Evolutionary conservation across 805 yeast genomes (phyloP), one percentile per base, ranked within the genome.

Genomic region (Cyberlindnera mrakii): DNA sequence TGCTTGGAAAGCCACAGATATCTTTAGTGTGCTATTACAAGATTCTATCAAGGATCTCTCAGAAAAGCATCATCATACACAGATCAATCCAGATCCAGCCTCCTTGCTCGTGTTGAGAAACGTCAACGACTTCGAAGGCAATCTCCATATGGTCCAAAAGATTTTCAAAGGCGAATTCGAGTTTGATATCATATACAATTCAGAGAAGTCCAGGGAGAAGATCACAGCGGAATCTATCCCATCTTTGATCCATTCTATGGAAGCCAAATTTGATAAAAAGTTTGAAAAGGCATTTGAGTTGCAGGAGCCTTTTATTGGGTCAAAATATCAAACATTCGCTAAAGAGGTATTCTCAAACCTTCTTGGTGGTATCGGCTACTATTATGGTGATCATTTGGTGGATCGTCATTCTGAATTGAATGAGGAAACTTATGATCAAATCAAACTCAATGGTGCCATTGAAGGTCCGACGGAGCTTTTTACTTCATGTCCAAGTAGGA

Each of bases 351-450:
- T 91, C 9, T 84, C 97, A 0, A 91, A 90, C 43, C 68, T 93
- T 35, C 59, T 86, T 44, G 99, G 97, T 17, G 98, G 98, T 13
- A 74, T 93, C 41, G 86, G 96, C 3, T 89, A 88, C 63, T 85
- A 85, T 55, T 71, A 85, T 55, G 98, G 99, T 30, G 84, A 80
- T 41, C 85, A 83, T 40, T 57, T 84, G 39, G 93, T 93, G 19
- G 96, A 90, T 59, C 69, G 95, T 51, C 70, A 72, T 5, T 78
- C 87, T 1, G 68, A 71, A 4, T 67, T 81, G 30, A 87, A 82
- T 51, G 89, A 84, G 44, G 85, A 83, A 10, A 79, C 80, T 6
- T 83, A 81, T 58, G 80, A 75, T 13, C 72, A 72, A 14, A 65
- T 72, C 31, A 54, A 67, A 45, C 62, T 70, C 2, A 48, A 58